Percentiles rank a stretch among this genome's conserved stretches.
Evolutionary conservation across 176 grass and related monocot species (phyloP).

Genomic region (bread wheat (Triticum aestivum)): IWGSC_CS_RefSeq_v2.1 NC_057797.1:202347154-202347653

Average conservation of each 20-base stretch:
- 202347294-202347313: slow-evolving; percentile 43
- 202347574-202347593: background rate
- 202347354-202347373: slow-evolving; percentile 24
- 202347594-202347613: slow-evolving; percentile 28
- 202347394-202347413: slow-evolving; percentile 25
- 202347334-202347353: background rate
- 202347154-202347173: slow-evolving; percentile 56
- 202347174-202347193: slow-evolving; percentile 66
- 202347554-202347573: background rate
- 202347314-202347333: slow-evolving; percentile 16
- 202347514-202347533: slow-evolving; percentile 29
- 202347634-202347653: background rate
- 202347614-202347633: background rate
- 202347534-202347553: background rate
- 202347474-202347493: slow-evolving; percentile 6
- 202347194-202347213: slow-evolving; percentile 70
- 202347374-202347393: background rate
- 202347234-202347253: slow-evolving; percentile 59
- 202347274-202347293: slow-evolving; percentile 65
- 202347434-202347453: background rate
- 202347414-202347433: slow-evolving; percentile 40
- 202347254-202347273: slow-evolving; percentile 77
- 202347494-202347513: background rate
- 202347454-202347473: background rate
- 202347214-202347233: slow-evolving; percentile 42